These are phyloP conservation scores for Rubus idaeus DNA, from an alignment of 306 rosid genomes.

Conservation along the genomic window DNA sequence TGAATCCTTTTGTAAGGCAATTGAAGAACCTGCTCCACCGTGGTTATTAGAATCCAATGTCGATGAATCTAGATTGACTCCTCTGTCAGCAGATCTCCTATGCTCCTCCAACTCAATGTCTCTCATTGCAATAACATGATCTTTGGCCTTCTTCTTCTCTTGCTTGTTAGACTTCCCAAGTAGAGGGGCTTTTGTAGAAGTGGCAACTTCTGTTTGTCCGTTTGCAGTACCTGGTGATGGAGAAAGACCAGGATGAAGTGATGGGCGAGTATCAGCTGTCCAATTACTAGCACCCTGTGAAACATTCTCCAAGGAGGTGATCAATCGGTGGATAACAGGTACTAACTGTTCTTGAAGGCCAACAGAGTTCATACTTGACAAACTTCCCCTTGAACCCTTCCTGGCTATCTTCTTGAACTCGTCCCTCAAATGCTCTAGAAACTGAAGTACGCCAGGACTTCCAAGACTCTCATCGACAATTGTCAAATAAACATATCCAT, in stretches of 20 bases:
- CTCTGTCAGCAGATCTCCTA: slow-evolving; percentile 68
- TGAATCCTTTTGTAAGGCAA: slow-evolving; percentile 55
- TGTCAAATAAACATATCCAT: slow-evolving; percentile 61
- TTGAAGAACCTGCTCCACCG: slow-evolving; percentile 53
- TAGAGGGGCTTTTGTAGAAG: slow-evolving; percentile 80
- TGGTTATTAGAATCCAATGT: slow-evolving; percentile 49
- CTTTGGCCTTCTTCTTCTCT: slow-evolving; percentile 81
- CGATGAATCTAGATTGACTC: slow-evolving; percentile 51
- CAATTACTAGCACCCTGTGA: slow-evolving; percentile 53
- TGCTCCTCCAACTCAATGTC: slow-evolving; percentile 75
- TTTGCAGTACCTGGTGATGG: slow-evolving; percentile 63
- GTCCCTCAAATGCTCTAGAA: slow-evolving; percentile 75
- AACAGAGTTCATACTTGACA: slow-evolving; percentile 50
- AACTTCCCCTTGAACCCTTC: slow-evolving; percentile 68
- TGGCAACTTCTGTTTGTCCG: slow-evolving; percentile 60
- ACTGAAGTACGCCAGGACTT: slow-evolving; percentile 57
- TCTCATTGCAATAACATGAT: slow-evolving; percentile 70
- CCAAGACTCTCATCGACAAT: slow-evolving; percentile 66
- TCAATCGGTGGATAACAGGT: slow-evolving; percentile 59
- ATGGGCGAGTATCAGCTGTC: slow-evolving; percentile 43
- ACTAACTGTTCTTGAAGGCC: slow-evolving; percentile 62
- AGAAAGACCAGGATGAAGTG: slow-evolving; percentile 46
- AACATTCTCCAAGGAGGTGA: slow-evolving; percentile 70
- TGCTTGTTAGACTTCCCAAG: slow-evolving; percentile 71
- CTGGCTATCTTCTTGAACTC: slow-evolving; percentile 57